Evolutionary conservation across 306 rosid species (phyloP).

Genomic region (Gillenia trifoliata): DNA sequence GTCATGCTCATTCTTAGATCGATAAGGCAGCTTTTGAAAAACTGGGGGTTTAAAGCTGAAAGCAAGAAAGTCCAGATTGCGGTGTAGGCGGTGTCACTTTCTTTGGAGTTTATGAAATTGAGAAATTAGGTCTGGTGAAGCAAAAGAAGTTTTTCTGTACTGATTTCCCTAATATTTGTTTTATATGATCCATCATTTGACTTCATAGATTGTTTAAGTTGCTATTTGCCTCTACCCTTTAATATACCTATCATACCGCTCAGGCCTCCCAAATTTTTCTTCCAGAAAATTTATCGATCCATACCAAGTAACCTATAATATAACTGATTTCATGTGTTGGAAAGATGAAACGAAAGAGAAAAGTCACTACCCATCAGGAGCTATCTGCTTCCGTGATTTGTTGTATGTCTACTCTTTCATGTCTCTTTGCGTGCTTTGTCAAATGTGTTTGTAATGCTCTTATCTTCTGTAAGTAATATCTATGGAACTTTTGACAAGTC

Average conservation of each 20-base stretch:
- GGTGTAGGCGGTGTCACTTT: not conserved
- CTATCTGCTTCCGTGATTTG: not conserved
- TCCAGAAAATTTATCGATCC: not conserved
- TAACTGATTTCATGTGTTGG: not conserved
- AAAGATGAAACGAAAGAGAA: not conserved
- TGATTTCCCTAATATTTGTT: not conserved
- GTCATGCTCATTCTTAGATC: not conserved
- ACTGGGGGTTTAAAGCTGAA: not conserved
- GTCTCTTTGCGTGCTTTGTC: not conserved
- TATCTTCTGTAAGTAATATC: not conserved
- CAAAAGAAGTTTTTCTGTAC: not conserved
- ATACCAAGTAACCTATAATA: not conserved
- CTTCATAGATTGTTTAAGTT: not conserved
- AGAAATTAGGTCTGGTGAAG: not conserved
- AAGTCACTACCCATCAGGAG: not conserved
- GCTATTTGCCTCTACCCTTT: not conserved
- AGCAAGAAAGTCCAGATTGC: not conserved
- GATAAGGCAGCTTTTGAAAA: not conserved
- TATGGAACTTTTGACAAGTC: not conserved
- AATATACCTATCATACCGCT: not conserved
- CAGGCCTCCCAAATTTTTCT: not conserved
- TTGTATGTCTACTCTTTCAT: not conserved
- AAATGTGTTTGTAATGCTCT: not conserved
- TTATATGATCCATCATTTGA: not conserved
- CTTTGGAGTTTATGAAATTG: conserved; percentile 5